A percentile compares a stretch with the other conserved stretches of the same genome.
Evolutionary conservation across 1,139 yeast genomes (phyloP).

Genomic region (Debaryomycetaceae sp.): DNA sequence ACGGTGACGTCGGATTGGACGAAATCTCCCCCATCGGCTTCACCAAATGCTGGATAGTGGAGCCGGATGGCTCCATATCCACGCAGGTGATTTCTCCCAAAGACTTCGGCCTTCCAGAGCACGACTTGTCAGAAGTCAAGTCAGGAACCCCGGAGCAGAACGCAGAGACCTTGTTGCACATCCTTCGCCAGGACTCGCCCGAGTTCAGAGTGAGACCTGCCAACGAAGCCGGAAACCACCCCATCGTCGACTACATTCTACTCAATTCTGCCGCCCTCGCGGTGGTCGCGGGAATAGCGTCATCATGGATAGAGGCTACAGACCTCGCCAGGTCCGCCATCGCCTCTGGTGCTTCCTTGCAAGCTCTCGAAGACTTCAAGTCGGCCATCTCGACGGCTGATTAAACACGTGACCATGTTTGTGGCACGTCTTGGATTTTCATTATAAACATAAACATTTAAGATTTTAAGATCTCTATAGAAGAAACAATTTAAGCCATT

Average conservation of each 20-base stretch:
- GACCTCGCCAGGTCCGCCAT: slow-evolving; percentile 68
- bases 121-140: slow-evolving; percentile 60
- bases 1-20: slow-evolving; percentile 87
- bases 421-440: slow-evolving; percentile 4
- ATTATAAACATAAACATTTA: slow-evolving; percentile 3
- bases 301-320: slow-evolving; percentile 75
- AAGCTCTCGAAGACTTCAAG: slow-evolving; percentile 58
- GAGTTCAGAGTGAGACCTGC: slow-evolving; percentile 30
- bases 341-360: slow-evolving; percentile 59
- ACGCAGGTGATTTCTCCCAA: slow-evolving; percentile 48
- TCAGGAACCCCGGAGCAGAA: slow-evolving; percentile 89
- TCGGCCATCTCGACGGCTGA: slow-evolving; percentile 24
- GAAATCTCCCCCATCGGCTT: slow-evolving; percentile 88
- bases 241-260: slow-evolving; percentile 82
- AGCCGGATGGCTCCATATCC: slow-evolving; percentile 38
- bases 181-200: slow-evolving; percentile 52
- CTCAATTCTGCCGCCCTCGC: slow-evolving; percentile 87
- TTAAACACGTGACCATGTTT: slow-evolving; percentile 4
- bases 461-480: background rate
- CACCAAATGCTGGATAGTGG: slow-evolving; percentile 76
- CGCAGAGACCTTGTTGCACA: slow-evolving; percentile 58
- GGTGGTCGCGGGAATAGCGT: slow-evolving; percentile 66
- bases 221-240: slow-evolving; percentile 36
- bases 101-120: slow-evolving; percentile 81
- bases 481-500: background rate